These are phyloP conservation scores for Fragaria vesca DNA, from an alignment of 306 rosid species.

Conservation along the genomic window DNA sequence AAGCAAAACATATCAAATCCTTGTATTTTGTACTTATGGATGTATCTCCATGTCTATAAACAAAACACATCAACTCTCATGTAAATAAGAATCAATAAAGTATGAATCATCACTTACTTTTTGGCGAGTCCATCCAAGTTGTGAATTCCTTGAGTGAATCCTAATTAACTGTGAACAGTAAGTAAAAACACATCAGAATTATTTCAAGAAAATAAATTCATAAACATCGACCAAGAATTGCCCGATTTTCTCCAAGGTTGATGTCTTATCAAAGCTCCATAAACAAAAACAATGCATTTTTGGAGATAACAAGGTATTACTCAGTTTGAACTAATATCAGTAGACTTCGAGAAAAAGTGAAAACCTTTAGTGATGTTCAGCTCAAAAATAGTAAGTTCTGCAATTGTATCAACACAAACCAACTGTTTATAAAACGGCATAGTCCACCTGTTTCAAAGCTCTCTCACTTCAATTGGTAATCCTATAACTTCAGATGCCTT, in stretches of 20 bases:
- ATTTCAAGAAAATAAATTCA: constrained; percentile 27
- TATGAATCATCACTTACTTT: constrained; percentile 55
- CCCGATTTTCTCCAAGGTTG: neutral
- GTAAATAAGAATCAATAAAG: neutral
- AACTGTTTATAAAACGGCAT: constrained; percentile 13
- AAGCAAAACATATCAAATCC: too few species aligned
- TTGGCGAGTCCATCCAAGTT: constrained; percentile 86
- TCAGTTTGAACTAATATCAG: neutral
- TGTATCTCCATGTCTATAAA: neutral
- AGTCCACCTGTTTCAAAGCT: constrained; percentile 1
- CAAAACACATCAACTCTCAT: neutral
- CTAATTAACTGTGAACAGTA: constrained; percentile 57
- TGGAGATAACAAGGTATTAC: neutral
- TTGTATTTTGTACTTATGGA: neutral
- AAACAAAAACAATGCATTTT: neutral
- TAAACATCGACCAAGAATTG: constrained; percentile 9
- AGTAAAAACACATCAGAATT: constrained; percentile 17
- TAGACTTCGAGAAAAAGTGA: neutral
- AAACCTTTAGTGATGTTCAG: neutral
- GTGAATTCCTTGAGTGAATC: constrained; percentile 63
- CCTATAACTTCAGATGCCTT: neutral
- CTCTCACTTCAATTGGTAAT: constrained; percentile 15
- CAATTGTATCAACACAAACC: constrained; percentile 6
- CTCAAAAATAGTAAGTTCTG: neutral
- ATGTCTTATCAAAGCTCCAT: neutral